phyloP scores from a whole-genome alignment of 2,329 filamentous ascomycete species.

The Alternaria panax region DNA sequence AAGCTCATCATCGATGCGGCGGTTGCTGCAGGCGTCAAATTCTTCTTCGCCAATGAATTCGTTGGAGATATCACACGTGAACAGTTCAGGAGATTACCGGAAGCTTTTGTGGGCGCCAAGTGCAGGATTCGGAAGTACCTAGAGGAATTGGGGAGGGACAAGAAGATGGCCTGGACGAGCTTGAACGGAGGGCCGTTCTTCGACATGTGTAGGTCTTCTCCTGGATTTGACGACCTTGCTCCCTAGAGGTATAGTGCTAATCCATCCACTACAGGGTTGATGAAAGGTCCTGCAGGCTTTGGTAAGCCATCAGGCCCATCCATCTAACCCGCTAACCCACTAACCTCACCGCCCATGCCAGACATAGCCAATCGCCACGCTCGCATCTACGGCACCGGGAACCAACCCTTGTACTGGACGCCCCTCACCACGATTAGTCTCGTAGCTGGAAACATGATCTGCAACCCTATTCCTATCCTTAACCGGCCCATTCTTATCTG shows the following conservation, averaged over 20 bases:
- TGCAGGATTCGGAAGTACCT: conserved; percentile 36
- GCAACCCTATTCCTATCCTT: conserved; percentile 26
- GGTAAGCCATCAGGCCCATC: neutral
- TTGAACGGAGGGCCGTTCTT: conserved; percentile 49
- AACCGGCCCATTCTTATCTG: conserved; percentile 43
- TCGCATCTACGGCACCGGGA: conserved; percentile 47
- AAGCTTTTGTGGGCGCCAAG: conserved; percentile 38
- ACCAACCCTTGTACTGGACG: conserved; percentile 43
- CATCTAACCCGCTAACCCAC: neutral
- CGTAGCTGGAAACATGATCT: conserved; percentile 42
- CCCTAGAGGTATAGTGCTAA: neutral
- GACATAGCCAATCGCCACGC: conserved; percentile 35
- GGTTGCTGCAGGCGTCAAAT: conserved; percentile 41
- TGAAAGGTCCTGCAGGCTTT: conserved; percentile 48
- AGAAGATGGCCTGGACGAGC: conserved; percentile 39
- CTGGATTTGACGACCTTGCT: neutral
- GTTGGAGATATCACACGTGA: conserved; percentile 36
- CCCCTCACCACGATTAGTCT: conserved; percentile 35
- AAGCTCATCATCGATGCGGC: conserved; percentile 50
- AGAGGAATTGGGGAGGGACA: conserved; percentile 28
- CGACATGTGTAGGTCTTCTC: conserved; percentile 45
- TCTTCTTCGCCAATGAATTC: conserved; percentile 48
- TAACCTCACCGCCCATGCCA: neutral
- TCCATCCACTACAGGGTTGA: conserved; percentile 33
- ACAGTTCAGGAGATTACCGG: conserved; percentile 38